Conservation (phyloP, 805 yeast species). For the Middelhovenomyces tepae region DNA sequence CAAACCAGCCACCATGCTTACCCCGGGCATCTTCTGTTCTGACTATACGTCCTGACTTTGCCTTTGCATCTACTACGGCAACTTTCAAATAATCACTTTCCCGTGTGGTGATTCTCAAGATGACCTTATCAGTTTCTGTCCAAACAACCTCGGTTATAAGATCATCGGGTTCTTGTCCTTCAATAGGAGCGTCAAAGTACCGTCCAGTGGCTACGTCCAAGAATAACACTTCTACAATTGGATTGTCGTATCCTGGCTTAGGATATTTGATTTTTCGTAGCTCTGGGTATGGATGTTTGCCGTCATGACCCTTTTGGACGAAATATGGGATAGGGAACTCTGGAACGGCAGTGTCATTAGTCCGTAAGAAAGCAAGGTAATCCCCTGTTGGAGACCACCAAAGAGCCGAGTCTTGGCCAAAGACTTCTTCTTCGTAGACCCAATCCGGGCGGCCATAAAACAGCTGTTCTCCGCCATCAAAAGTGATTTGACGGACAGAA, state of each 20-base stretch:
- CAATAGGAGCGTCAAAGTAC: conserved; percentile 21
- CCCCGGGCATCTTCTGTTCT: conserved; percentile 39
- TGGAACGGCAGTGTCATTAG: conserved; percentile 68
- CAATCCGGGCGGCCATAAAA: conserved; percentile 90
- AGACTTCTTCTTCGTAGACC: conserved; percentile 90
- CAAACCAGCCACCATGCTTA: conserved; percentile 64
- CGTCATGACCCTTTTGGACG: conserved; percentile 34
- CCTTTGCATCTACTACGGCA: conserved; percentile 40
- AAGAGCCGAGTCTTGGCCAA: conserved; percentile 56
- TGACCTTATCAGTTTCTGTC: conserved; percentile 47
- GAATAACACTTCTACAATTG: conserved; percentile 47
- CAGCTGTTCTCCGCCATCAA: conserved; percentile 59
- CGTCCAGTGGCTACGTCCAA: conserved; percentile 30
- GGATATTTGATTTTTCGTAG: conserved; percentile 64
- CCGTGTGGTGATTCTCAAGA: conserved; percentile 55
- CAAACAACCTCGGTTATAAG: conserved; percentile 63
- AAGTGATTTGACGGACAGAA: conserved; percentile 42
- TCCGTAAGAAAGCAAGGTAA: conserved; percentile 52
- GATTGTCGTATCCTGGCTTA: conserved; percentile 74
- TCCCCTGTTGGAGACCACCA: conserved; percentile 85
- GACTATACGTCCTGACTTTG: conserved; percentile 30
- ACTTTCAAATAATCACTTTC: conserved; percentile 58
- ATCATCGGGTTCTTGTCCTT: conserved; percentile 36
- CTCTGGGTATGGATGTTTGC: conserved; percentile 48
- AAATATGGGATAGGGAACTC: conserved; percentile 68